Base-by-base conservation (phyloP, 2,329 filamentous ascomycete species). In the Magnaporthiopsis poae region DNA sequence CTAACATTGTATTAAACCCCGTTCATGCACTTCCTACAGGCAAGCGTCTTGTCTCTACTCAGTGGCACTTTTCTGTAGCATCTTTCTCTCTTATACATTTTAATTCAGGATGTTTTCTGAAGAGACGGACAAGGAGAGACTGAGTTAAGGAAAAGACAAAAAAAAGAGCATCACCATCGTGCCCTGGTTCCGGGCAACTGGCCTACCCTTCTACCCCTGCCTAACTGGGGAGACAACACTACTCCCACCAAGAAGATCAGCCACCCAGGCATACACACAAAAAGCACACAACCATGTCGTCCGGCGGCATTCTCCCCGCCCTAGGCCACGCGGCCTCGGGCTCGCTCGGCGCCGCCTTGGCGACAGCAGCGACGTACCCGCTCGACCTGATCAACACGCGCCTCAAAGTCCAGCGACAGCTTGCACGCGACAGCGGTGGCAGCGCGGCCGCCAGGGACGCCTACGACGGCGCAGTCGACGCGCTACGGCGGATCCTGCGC, bases 291-390 rank as follows among this genome's bases (percentile, higher is more conserved):
- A 59, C 33, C 25, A 61, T 65, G 52, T 27, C 29, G 27, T 60
- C 63, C 1, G 27, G 36, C 56, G 69, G 69, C 70, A 68, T 80
- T 73, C 83, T 95, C 5, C 89, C 90, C 64, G 90, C 91, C 46
- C 80, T 96, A 11, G 90, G 91, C 61, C 92, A 96, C 79, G 92
- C 91, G 66, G 77, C 91, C 39, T 92, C 92, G 4, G 92, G 92
- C 65, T 90, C 91, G 5, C 80, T 88, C 0, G 92, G 91, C 52
- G 90, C 91, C 0, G 89, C 90, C 21, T 83, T 94, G 68, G 90
- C 92, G 13, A 94, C 93, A 71, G 82, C 92, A 62, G 78, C 87
- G 66, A 87, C 91, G 7, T 96, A 96, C 74, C 93, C 92, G 1
- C 84, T 96, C 67, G 90, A 91, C 72, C 84, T 96, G 61, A 86